phyloP scores from a whole-genome alignment of 306 rosid species.

The Carpinus viminea region DNA sequence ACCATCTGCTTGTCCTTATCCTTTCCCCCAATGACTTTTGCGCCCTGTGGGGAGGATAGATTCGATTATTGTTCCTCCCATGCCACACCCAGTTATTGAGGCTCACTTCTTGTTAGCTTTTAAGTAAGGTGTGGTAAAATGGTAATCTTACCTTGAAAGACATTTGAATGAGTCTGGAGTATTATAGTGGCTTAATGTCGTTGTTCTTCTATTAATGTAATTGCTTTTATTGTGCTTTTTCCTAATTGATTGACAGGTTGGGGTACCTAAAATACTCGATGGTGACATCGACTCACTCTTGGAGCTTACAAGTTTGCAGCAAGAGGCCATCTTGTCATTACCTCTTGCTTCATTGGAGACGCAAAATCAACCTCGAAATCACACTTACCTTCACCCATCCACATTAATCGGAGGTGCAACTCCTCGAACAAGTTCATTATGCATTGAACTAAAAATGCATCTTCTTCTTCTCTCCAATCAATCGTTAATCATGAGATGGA shows the following conservation, averaged over 20 bases:
- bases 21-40: not conserved
- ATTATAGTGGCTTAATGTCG: not conserved
- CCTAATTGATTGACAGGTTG: slow-evolving; percentile 43
- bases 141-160: not conserved
- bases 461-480: slow-evolving; percentile 14
- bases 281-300: slow-evolving; percentile 93
- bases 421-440: slow-evolving; percentile 87
- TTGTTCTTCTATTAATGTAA: not conserved
- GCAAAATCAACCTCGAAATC: slow-evolving; percentile 50
- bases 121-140: not conserved
- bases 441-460: slow-evolving; percentile 55
- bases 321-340: slow-evolving; percentile 56
- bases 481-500: slow-evolving; percentile 10
- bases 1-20: not conserved
- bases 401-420: slow-evolving; percentile 75
- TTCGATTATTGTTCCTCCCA: not conserved
- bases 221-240: not conserved
- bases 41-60: not conserved
- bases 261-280: slow-evolving; percentile 78
- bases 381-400: slow-evolving; percentile 32
- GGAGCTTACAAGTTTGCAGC: slow-evolving; percentile 89
- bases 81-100: not conserved
- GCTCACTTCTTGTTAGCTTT: not conserved
- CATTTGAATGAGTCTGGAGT: not conserved
- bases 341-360: slow-evolving; percentile 41